Evolutionary conservation across 2,329 filamentous ascomycete species (phyloP).

Genomic region (Pseudocercospora eumusae): DNA sequence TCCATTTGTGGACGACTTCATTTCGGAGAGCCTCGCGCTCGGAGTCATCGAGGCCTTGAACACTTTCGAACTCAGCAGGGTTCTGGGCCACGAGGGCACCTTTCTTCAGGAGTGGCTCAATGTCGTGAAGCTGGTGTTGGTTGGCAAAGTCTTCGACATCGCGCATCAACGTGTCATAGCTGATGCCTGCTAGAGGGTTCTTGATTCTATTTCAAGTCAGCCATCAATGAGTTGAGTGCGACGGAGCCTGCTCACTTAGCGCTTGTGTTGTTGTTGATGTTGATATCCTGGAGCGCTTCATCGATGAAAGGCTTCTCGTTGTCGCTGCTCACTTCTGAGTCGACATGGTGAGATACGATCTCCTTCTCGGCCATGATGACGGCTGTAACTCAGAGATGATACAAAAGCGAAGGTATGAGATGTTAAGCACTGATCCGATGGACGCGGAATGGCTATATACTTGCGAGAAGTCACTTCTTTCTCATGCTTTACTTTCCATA

Average conservation of each 20-base stretch:
- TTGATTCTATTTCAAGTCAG: conserved; percentile 4
- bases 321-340: conserved; percentile 7
- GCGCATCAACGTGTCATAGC: conserved; percentile 12
- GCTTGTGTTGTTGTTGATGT: conserved; percentile 9
- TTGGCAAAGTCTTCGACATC: conserved; percentile 19
- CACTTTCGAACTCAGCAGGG: conserved; percentile 51
- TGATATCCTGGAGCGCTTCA: conserved; percentile 4
- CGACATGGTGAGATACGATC: background rate
- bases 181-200: conserved; percentile 21
- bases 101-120: conserved; percentile 54
- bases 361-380: conserved; percentile 3
- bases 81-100: conserved; percentile 56
- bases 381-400: background rate
- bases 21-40: conserved; percentile 47
- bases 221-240: background rate
- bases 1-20: conserved; percentile 54
- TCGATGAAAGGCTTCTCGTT: conserved; percentile 9
- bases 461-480: background rate
- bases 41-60: conserved; percentile 49
- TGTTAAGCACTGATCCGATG: background rate
- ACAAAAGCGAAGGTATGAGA: background rate
- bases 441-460: background rate
- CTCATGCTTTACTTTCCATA: background rate
- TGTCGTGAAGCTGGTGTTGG: conserved; percentile 36
- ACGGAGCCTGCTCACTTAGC: background rate